phyloP scores from a whole-genome alignment of 192 early-diverging fungal genomes.

The Backusella tarrabulga region DNA sequence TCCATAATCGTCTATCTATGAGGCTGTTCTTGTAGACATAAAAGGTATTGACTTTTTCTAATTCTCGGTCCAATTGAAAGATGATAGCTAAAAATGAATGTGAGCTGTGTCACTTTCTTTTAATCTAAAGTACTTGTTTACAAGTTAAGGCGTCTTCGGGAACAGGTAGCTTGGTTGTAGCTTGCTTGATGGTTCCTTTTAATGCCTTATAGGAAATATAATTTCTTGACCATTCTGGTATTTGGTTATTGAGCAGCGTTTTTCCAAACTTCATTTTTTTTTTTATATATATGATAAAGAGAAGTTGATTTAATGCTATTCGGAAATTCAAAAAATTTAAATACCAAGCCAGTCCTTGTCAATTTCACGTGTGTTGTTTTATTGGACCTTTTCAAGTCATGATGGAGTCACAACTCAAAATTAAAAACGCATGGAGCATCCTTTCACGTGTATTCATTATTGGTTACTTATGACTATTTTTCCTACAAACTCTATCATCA shows the following conservation, averaged over 20 bases:
- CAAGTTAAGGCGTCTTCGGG: slow-evolving; percentile 36
- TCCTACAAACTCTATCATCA: neutral
- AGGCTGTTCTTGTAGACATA: slow-evolving; percentile 78
- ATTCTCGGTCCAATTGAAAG: slow-evolving; percentile 78
- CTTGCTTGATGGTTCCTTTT: slow-evolving; percentile 74
- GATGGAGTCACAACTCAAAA: neutral
- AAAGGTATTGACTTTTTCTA: slow-evolving; percentile 83
- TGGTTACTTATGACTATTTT: neutral
- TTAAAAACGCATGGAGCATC: neutral
- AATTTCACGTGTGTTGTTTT: neutral
- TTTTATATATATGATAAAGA: neutral
- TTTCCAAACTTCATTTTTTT: slow-evolving; percentile 56
- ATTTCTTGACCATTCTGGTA: slow-evolving; percentile 56
- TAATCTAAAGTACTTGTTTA: neutral
- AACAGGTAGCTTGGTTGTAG: neutral
- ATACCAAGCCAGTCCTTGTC: neutral
- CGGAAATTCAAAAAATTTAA: neutral
- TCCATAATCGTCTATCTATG: slow-evolving; percentile 66
- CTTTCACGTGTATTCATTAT: neutral
- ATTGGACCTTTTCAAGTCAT: neutral
- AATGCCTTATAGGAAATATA: slow-evolving; percentile 68
- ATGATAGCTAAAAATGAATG: slow-evolving; percentile 65
- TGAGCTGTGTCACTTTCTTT: slow-evolving; percentile 15
- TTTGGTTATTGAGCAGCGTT: slow-evolving; percentile 45
- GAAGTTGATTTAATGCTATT: neutral